phyloP scores from a whole-genome alignment of 208 protist species.

The Strigomonas culicis region DNA sequence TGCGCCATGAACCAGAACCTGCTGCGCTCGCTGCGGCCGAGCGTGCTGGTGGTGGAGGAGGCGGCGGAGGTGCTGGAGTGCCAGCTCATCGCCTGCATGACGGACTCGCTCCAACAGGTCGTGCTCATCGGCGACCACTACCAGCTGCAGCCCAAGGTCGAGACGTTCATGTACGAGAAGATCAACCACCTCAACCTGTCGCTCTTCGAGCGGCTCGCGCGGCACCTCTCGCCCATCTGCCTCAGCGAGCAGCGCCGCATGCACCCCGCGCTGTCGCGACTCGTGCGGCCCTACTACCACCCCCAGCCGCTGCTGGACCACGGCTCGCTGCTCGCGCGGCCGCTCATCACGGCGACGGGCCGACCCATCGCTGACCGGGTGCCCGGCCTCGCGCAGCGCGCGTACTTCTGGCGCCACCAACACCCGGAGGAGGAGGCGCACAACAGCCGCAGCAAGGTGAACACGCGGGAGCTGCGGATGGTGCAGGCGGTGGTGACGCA shows the following conservation, averaged over 20 bases:
- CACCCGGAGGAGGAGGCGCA: conserved; percentile 80
- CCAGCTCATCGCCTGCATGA: conserved; percentile 91
- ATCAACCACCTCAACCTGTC: conserved; percentile 85
- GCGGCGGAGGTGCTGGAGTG: conserved; percentile 93
- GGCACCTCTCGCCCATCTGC: conserved; percentile 42
- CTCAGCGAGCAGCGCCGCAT: conserved; percentile 91
- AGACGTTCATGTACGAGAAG: conserved; percentile 88
- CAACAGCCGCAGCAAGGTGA: conserved; percentile 84
- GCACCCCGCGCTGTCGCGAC: conserved; percentile 72
- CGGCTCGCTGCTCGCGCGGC: conserved; percentile 36
- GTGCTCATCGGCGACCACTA: conserved; percentile 92
- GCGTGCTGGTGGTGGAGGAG: conserved; percentile 92
- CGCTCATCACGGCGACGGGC: conserved; percentile 40
- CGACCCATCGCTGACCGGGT: conserved; percentile 30
- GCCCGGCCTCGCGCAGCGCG: conserved; percentile 65
- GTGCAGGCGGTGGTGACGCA: conserved; percentile 64
- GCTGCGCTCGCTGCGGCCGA: conserved; percentile 74
- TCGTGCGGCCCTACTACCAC: conserved; percentile 88
- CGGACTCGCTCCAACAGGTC: conserved; percentile 86
- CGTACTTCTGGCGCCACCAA: conserved; percentile 88
- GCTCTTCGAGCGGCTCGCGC: conserved; percentile 87
- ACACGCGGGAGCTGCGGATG: conserved; percentile 81
- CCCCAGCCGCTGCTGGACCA: conserved; percentile 66
- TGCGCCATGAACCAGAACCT: conserved; percentile 90
- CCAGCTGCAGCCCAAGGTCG: conserved; percentile 91